Conservation (phyloP, 345 rosid species). For the Jatropha curcas region DNA sequence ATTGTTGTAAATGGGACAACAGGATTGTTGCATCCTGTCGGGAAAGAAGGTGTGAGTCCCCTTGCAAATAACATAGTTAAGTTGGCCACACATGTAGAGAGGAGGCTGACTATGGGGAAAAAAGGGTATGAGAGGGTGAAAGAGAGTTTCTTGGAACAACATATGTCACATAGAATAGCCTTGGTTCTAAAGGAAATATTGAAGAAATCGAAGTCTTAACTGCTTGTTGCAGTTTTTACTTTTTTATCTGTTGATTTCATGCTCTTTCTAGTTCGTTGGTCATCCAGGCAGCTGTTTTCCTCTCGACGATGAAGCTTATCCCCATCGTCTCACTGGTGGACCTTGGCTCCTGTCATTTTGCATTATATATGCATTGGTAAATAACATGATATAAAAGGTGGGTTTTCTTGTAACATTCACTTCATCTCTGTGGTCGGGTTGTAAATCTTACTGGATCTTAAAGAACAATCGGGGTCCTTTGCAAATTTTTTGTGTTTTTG, state of each 20-base stretch:
- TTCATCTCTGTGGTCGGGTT: no score
- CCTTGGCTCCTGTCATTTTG: no score
- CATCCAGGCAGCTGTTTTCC: no score
- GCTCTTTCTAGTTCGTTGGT: not conserved
- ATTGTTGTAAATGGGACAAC: conserved; percentile 52
- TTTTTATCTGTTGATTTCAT: not conserved
- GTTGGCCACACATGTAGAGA: conserved; percentile 48
- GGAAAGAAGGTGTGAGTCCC: conserved; percentile 43
- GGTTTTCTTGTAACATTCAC: no score
- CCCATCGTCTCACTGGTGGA: no score
- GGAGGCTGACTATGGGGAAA: conserved; percentile 58
- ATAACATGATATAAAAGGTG: no score
- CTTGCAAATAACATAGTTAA: conserved; percentile 47
- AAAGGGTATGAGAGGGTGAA: conserved; percentile 49
- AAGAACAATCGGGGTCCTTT: no score
- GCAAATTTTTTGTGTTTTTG: no score
- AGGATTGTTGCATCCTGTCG: conserved; percentile 47
- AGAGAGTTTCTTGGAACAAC: conserved; percentile 45
- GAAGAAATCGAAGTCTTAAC: conserved; percentile 23
- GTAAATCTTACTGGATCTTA: no score
- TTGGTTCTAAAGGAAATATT: conserved; percentile 40
- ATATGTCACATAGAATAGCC: conserved; percentile 51
- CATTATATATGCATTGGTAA: no score
- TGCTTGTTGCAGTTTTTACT: not conserved
- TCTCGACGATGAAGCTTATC: no score